Percentiles rank a stretch among this genome's conserved stretches.
Conservation (phyloP, 2,329 filamentous ascomycete species). For the Rhynchosporium graminicola region DNA sequence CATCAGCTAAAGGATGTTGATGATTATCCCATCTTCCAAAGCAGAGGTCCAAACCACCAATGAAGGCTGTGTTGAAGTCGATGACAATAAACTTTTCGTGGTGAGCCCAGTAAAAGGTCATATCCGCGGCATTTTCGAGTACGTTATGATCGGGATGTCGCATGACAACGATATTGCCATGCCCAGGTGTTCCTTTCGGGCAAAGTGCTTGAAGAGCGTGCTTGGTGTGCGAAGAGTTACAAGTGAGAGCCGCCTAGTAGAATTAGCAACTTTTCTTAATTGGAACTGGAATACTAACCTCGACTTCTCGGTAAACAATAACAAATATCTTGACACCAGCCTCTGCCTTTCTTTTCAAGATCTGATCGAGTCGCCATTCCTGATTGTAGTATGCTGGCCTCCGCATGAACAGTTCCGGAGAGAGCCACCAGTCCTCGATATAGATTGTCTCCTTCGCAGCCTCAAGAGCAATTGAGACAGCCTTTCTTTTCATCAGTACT, state of each 20-base stretch:
- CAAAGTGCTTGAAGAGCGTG: slow-evolving; percentile 78
- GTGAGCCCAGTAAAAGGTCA: slow-evolving; percentile 98
- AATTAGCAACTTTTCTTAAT: slow-evolving; percentile 13
- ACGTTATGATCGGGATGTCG: slow-evolving; percentile 95
- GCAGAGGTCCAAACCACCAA: slow-evolving; percentile 91
- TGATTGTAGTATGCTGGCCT: slow-evolving; percentile 81
- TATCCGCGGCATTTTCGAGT: slow-evolving; percentile 88
- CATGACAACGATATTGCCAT: slow-evolving; percentile 87
- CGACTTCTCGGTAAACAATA: slow-evolving; percentile 81
- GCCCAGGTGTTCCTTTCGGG: slow-evolving; percentile 75
- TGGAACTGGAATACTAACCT: slow-evolving; percentile 25
- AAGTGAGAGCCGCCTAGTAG: slow-evolving; percentile 75
- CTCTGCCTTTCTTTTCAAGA: slow-evolving; percentile 86
- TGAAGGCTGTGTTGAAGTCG: slow-evolving; percentile 87
- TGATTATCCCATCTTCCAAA: slow-evolving; percentile 92
- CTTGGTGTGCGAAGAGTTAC: slow-evolving; percentile 92
- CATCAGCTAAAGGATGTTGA: slow-evolving; percentile 82
- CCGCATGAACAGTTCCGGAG: slow-evolving; percentile 82
- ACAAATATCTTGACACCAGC: slow-evolving; percentile 93
- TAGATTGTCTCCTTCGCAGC: slow-evolving; percentile 91
- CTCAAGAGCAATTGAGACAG: slow-evolving; percentile 88
- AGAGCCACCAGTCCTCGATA: slow-evolving; percentile 96
- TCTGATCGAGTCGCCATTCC: slow-evolving; percentile 82
- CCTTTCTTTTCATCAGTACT: slow-evolving; percentile 41
- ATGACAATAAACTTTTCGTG: slow-evolving; percentile 98